Conservation (phyloP, 495 filamentous ascomycete genomes). For the Xylaria castorea region DNA sequence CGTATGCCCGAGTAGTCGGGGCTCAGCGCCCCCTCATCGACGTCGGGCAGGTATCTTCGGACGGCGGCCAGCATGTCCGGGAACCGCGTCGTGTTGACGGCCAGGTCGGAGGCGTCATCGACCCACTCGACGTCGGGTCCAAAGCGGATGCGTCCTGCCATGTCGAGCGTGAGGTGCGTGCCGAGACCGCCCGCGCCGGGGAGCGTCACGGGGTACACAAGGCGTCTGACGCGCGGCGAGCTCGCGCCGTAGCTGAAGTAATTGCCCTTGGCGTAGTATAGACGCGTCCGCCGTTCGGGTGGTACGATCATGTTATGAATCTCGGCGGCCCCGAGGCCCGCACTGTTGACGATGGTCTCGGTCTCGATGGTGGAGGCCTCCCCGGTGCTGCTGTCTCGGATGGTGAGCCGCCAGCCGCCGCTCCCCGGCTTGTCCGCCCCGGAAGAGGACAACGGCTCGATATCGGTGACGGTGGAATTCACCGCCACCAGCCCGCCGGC, state of each 20-base stretch:
- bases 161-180: slow-evolving; percentile 91
- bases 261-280: slow-evolving; percentile 91
- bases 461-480: slow-evolving; percentile 62
- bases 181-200: slow-evolving; percentile 85
- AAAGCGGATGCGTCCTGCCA: slow-evolving; percentile 85
- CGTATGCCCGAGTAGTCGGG: slow-evolving; percentile 91
- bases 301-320: slow-evolving; percentile 87
- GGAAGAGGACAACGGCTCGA: slow-evolving; percentile 56
- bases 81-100: slow-evolving; percentile 62
- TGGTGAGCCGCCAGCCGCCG: slow-evolving; percentile 51
- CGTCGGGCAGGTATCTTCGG: slow-evolving; percentile 73
- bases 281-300: slow-evolving; percentile 56
- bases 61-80: slow-evolving; percentile 76
- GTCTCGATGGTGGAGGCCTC: slow-evolving; percentile 68
- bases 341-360: slow-evolving; percentile 82
- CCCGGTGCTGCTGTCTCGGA: slow-evolving; percentile 51
- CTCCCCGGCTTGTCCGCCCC: slow-evolving; percentile 51
- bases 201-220: slow-evolving; percentile 85
- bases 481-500: slow-evolving; percentile 76
- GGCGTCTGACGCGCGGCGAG: slow-evolving; percentile 68
- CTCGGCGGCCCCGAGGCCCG: slow-evolving; percentile 76
- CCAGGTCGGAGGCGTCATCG: slow-evolving; percentile 48
- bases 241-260: slow-evolving; percentile 86
- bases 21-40: slow-evolving; percentile 69
- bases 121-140: slow-evolving; percentile 98